phyloP scores from a whole-genome alignment of 78 protist species.

The slime mould (Dictyostelium discoideum) region DNA sequence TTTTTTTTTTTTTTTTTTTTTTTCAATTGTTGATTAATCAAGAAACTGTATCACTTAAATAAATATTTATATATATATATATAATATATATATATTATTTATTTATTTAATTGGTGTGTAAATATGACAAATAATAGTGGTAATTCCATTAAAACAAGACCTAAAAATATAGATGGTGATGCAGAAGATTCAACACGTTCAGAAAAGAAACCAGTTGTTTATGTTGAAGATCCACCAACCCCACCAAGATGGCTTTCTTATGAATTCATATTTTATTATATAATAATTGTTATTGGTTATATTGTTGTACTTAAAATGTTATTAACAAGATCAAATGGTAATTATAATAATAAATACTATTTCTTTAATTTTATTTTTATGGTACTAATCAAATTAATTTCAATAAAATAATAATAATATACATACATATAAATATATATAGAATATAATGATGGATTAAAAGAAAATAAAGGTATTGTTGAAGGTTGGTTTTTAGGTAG shows the following conservation, averaged over 20 bases:
- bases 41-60: no score
- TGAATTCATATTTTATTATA: conserved; percentile 46
- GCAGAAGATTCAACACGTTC: background rate
- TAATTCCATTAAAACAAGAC: background rate
- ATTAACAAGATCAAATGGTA: conserved; percentile 51
- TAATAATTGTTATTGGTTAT: conserved; percentile 51
- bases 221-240: conserved; percentile 75
- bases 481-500: conserved; percentile 77
- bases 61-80: no score
- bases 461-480: conserved; percentile 55
- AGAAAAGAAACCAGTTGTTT: conserved; percentile 37
- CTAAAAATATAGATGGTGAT: background rate
- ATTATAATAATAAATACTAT: background rate
- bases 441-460: conserved; percentile 74
- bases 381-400: no score
- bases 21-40: background rate
- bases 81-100: no score
- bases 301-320: background rate
- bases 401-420: no score
- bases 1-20: no score
- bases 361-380: no score
- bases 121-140: background rate
- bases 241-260: conserved; percentile 62
- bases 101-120: background rate
- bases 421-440: background rate